A percentile compares a stretch with the other conserved stretches of the same genome.
Conservation (phyloP, 176 grass and related monocot species). For the Cenchrus fungigraminus region DNA sequence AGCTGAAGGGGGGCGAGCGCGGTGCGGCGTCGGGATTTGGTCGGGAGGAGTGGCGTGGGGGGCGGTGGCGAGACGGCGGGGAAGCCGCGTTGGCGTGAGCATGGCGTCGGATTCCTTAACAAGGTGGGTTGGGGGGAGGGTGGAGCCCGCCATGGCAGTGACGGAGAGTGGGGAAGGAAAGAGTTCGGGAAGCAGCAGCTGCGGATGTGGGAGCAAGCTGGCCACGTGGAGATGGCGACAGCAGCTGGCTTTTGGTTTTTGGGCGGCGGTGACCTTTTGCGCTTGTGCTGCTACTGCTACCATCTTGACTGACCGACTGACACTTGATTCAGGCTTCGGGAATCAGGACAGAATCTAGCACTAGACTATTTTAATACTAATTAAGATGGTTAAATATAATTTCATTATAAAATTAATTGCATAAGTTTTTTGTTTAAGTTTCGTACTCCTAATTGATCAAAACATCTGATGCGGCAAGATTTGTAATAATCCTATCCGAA, state of each 20-base stretch:
- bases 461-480: too few species aligned
- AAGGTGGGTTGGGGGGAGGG: neutral
- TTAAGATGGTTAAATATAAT: too few species aligned
- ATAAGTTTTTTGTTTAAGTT: too few species aligned
- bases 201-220: neutral
- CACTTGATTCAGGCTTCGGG: too few species aligned
- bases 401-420: too few species aligned
- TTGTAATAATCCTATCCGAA: too few species aligned
- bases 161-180: neutral
- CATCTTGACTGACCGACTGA: too few species aligned
- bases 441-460: too few species aligned
- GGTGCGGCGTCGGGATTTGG: neutral
- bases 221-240: constrained; percentile 43
- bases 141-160: constrained; percentile 1
- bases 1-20: constrained; percentile 11
- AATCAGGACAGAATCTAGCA: too few species aligned
- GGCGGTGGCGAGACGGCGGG: neutral
- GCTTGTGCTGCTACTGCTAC: too few species aligned
- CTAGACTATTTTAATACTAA: too few species aligned
- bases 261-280: neutral
- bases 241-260: constrained; percentile 24
- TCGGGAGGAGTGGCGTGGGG: neutral
- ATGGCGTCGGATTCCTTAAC: constrained; percentile 14
- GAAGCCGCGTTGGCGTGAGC: constrained; percentile 31
- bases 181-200: neutral